Evolutionary conservation across 768 basidiomycete species (phyloP).

Genomic region (Boletales sp.): DNA sequence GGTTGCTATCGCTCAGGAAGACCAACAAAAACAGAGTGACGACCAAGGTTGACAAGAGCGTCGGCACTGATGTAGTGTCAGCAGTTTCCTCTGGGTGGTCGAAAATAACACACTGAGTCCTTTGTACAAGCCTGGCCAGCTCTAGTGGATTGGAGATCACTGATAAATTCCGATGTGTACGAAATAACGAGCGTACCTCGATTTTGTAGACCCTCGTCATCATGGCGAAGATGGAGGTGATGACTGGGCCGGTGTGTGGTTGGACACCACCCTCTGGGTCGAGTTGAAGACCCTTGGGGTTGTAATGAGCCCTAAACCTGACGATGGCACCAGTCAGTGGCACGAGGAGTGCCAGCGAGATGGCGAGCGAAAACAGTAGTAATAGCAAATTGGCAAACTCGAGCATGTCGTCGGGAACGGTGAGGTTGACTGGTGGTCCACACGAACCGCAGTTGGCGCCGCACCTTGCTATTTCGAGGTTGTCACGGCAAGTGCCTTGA

Average conservation of each 20-base stretch:
- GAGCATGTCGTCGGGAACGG: conserved; percentile 21
- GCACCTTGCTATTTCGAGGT: conserved; percentile 7
- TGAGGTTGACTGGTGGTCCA: neutral
- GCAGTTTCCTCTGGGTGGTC: conserved; percentile 32
- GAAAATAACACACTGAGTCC: conserved; percentile 52
- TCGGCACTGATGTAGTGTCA: conserved; percentile 44
- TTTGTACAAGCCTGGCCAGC: conserved; percentile 75
- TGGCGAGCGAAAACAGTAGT: conserved; percentile 40
- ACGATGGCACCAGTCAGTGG: conserved; percentile 68
- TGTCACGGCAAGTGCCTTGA: conserved; percentile 30
- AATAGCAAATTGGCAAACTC: conserved; percentile 39
- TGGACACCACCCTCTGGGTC: conserved; percentile 74
- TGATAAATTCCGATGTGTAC: neutral
- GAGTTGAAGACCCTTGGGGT: conserved; percentile 78
- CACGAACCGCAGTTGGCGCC: neutral
- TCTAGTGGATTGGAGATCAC: conserved; percentile 36
- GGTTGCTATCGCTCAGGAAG: conserved; percentile 53
- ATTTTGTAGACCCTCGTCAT: conserved; percentile 62
- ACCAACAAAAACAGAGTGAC: conserved; percentile 56
- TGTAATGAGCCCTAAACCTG: conserved; percentile 80
- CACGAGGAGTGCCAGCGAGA: conserved; percentile 57
- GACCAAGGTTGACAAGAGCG: conserved; percentile 44
- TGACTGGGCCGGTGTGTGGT: conserved; percentile 74
- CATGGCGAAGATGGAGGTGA: conserved; percentile 75
- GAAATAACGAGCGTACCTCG: conserved; percentile 48